These are phyloP conservation scores for Botrytis deweyae DNA, from an alignment of 2,329 filamentous ascomycete species.

Conservation along the genomic window DNA sequence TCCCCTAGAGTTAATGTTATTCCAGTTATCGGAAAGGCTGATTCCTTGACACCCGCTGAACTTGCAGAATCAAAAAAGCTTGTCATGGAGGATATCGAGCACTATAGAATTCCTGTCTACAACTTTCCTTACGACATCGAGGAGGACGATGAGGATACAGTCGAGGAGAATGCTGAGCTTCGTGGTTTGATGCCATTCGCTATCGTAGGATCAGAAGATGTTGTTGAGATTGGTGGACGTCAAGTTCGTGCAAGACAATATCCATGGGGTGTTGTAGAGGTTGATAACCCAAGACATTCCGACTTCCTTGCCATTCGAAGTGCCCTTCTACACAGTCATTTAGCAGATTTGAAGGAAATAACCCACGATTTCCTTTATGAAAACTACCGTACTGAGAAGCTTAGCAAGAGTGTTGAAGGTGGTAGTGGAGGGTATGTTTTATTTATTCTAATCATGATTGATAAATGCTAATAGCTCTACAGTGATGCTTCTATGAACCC, in stretches of 20 bases:
- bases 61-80: constrained; percentile 99
- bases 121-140: constrained; percentile 99
- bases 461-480: constrained; percentile 27
- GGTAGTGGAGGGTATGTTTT: constrained; percentile 78
- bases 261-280: constrained; percentile 98
- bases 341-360: constrained; percentile 98
- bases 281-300: constrained; percentile 97
- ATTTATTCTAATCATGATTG: constrained; percentile 37
- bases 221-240: constrained; percentile 89
- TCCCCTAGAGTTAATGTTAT: constrained; percentile 98
- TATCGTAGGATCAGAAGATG: constrained; percentile 95
- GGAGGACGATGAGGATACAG: constrained; percentile 98
- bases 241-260: constrained; percentile 94
- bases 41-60: constrained; percentile 93
- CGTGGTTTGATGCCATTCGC: constrained; percentile 98
- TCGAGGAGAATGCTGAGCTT: constrained; percentile 98
- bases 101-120: constrained; percentile 99
- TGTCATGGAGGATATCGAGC: constrained; percentile 99
- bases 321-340: constrained; percentile 92
- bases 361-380: constrained; percentile 99
- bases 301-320: constrained; percentile 98
- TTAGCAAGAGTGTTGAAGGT: constrained; percentile 98
- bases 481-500: constrained; percentile 93
- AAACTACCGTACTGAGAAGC: constrained; percentile 99
- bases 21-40: constrained; percentile 96